phyloP scores from a whole-genome alignment of 192 early-diverging fungal genomes.

The Physocladia obscura region DNA sequence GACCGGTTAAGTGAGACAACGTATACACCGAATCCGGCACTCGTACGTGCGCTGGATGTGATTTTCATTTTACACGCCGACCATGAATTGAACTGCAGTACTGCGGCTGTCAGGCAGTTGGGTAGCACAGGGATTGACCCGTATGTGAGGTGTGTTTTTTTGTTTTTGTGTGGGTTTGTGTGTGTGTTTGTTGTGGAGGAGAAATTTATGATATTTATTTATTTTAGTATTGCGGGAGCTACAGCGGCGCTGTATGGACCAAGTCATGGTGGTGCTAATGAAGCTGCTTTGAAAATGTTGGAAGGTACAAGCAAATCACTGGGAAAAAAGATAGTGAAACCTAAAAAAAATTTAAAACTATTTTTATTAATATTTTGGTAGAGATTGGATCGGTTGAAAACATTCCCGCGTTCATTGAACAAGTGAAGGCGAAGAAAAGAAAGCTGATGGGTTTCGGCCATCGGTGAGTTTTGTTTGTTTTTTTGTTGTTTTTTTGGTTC shows the following conservation, averaged over 20 bases:
- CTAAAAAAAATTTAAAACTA: too few species aligned
- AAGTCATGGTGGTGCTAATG: slow-evolving; percentile 66
- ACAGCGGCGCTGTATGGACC: slow-evolving; percentile 69
- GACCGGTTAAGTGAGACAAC: slow-evolving; percentile 59
- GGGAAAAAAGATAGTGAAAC: too few species aligned
- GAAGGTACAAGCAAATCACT: too few species aligned
- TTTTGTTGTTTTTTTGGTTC: neutral
- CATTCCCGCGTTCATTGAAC: slow-evolving; percentile 57
- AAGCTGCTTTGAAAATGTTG: slow-evolving; percentile 40
- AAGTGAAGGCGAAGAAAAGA: slow-evolving; percentile 60
- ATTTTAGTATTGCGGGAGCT: slow-evolving; percentile 49
- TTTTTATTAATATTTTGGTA: too few species aligned
- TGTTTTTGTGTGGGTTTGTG: neutral
- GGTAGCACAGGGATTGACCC: slow-evolving; percentile 61
- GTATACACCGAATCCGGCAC: slow-evolving; percentile 58
- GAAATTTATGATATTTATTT: neutral
- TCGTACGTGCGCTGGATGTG: slow-evolving; percentile 63
- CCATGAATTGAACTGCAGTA: slow-evolving; percentile 52
- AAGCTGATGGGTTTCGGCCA: slow-evolving; percentile 62
- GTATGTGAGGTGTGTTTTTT: slow-evolving; percentile 27
- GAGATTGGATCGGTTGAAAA: slow-evolving; percentile 60
- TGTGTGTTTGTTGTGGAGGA: too few species aligned
- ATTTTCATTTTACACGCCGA: slow-evolving; percentile 73
- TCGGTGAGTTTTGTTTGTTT: slow-evolving; percentile 5
- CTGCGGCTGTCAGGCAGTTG: slow-evolving; percentile 68